Evolutionary conservation across 441 rosid species (phyloP).

Genomic region (Jatropha podagrica): DNA sequence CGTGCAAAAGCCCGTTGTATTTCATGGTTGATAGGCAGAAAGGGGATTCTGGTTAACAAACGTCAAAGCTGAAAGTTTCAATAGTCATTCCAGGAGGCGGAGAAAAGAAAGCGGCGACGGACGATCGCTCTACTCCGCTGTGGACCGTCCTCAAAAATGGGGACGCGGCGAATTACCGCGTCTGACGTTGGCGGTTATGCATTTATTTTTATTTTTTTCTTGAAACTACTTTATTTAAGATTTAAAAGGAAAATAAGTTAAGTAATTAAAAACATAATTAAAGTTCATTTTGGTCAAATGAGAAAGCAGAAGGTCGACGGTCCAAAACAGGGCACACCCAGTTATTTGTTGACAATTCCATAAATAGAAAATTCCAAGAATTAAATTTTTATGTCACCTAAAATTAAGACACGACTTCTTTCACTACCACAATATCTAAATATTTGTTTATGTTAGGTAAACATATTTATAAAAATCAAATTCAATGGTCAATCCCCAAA

Average conservation of each 20-base stretch:
- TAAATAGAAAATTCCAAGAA: neutral
- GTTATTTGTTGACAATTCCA: neutral
- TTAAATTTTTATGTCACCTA: neutral
- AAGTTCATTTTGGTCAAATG: neutral
- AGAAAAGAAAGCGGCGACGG: neutral
- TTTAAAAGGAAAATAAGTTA: neutral
- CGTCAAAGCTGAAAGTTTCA: neutral
- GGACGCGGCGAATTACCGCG: constrained; percentile 4
- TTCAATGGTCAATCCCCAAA: neutral
- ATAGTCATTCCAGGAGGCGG: neutral
- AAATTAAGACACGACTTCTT: neutral
- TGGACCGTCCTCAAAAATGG: neutral
- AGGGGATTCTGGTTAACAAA: neutral
- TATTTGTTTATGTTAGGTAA: neutral
- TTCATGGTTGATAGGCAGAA: too few relatives aligned
- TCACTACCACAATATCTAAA: neutral
- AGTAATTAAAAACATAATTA: too few relatives aligned
- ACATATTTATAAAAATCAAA: neutral
- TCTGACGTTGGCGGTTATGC: neutral
- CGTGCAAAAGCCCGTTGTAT: too few relatives aligned
- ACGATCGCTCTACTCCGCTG: neutral
- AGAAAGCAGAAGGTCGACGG: neutral
- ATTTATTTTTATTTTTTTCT: neutral
- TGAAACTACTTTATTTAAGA: neutral
- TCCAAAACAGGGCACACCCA: neutral